These are phyloP conservation scores for Sporothrix globosa DNA, from an alignment of 2,329 filamentous ascomycete genomes.

Conservation along the genomic window DNA sequence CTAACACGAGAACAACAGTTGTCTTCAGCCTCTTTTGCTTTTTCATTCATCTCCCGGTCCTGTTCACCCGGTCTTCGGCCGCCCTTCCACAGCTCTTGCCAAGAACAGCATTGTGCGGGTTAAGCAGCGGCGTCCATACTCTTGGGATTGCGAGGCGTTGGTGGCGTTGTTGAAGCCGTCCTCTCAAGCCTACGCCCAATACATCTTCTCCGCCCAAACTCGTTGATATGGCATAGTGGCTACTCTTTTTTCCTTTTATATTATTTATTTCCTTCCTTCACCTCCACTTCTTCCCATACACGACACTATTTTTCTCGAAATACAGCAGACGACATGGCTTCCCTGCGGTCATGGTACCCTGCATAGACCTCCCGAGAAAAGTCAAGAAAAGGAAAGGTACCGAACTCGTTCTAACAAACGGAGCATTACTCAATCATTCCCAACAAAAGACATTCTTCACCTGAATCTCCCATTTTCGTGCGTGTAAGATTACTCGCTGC, in stretches of 20 bases:
- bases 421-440: neutral
- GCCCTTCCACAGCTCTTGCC: neutral
- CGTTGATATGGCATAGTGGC: neutral
- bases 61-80: neutral
- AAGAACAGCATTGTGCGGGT: too few species aligned
- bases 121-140: neutral
- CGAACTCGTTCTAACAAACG: neutral
- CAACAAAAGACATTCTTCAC: neutral
- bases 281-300: neutral
- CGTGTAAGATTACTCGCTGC: neutral
- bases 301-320: neutral
- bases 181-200: neutral
- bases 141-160: neutral
- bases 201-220: neutral
- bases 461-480: neutral
- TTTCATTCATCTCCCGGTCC: neutral
- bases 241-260: neutral
- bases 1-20: slow-evolving; percentile 10
- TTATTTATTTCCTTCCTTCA: neutral
- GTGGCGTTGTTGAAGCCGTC: slow-evolving; percentile 2
- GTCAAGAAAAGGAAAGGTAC: neutral
- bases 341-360: neutral
- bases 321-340: slow-evolving; percentile 6
- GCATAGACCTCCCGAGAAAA: slow-evolving; percentile 10
- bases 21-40: neutral